phyloP scores from a whole-genome alignment of 495 filamentous ascomycete species.

The Aspergillus asperescens region DNA sequence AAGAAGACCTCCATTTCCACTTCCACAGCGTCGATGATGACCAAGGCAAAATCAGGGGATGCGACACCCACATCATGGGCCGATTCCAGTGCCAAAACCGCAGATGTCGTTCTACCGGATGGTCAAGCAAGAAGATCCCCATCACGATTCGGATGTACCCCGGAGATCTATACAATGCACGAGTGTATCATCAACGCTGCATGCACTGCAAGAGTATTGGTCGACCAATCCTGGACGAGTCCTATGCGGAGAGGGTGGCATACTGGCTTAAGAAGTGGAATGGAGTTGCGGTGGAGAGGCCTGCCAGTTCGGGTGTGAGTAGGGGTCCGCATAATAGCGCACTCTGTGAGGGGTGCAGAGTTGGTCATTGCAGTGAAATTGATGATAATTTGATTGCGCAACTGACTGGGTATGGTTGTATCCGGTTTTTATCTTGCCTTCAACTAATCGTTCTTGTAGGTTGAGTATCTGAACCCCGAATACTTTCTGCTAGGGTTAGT shows the following conservation, averaged over 20 bases:
- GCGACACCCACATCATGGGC: neutral
- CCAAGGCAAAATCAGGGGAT: too few species aligned
- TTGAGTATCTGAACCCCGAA: too few species aligned
- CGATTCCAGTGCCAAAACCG: neutral
- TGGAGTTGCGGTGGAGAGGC: constrained; percentile 35
- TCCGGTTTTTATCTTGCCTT: too few species aligned
- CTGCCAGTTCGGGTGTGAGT: constrained; percentile 21
- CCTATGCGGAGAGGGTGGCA: constrained; percentile 46
- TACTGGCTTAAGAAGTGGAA: constrained; percentile 49
- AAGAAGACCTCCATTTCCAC: too few species aligned
- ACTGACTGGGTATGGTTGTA: too few species aligned
- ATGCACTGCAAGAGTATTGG: constrained; percentile 28
- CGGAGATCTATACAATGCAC: constrained; percentile 33
- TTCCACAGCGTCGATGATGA: too few species aligned
- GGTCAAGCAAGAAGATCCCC: neutral
- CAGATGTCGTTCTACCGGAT: neutral
- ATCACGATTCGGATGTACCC: neutral
- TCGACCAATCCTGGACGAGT: constrained; percentile 32
- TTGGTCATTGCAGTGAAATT: constrained; percentile 44
- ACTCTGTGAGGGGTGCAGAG: constrained; percentile 48
- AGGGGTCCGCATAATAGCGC: constrained; percentile 36
- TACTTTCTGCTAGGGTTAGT: too few species aligned
- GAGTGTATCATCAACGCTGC: constrained; percentile 46
- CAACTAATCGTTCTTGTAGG: too few species aligned
- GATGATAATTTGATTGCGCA: too few species aligned